Conservation (phyloP, 495 filamentous ascomycete genomes). For the Lasiosphaeria hispida region DNA sequence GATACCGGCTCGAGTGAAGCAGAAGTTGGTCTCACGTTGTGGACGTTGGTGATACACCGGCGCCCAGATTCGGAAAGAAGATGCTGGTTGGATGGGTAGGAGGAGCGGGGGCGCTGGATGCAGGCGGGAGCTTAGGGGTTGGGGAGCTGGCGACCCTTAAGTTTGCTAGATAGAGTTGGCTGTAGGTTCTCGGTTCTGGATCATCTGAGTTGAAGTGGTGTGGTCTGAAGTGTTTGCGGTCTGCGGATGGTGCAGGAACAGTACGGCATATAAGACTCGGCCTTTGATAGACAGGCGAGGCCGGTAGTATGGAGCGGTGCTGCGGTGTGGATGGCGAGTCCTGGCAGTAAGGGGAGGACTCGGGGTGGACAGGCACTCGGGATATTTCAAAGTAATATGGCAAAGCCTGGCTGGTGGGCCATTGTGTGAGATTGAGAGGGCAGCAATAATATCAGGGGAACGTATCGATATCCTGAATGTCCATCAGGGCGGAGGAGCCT, state of each 20-base stretch:
- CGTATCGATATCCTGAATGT: slow-evolving; percentile 20
- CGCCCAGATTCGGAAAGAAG: background rate
- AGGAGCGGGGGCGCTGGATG: slow-evolving; percentile 1
- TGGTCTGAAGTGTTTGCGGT: slow-evolving; percentile 4
- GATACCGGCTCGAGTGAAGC: background rate
- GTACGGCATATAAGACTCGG: slow-evolving; percentile 22
- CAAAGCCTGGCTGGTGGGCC: slow-evolving; percentile 35
- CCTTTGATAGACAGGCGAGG: slow-evolving; percentile 20
- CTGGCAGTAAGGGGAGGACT: slow-evolving; percentile 5
- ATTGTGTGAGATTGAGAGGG: slow-evolving; percentile 29
- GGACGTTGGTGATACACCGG: background rate
- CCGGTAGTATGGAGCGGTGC: slow-evolving; percentile 14
- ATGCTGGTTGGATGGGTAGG: background rate
- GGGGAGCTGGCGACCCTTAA: background rate
- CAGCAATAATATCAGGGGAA: slow-evolving; percentile 25
- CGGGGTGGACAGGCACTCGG: slow-evolving; percentile 25
- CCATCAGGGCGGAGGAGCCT: slow-evolving; percentile 23
- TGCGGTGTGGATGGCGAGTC: slow-evolving; percentile 10
- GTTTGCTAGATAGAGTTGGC: slow-evolving; percentile 14
- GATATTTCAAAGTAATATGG: slow-evolving; percentile 36
- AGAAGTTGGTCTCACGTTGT: background rate
- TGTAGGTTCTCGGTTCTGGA: slow-evolving; percentile 7
- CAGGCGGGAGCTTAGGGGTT: background rate
- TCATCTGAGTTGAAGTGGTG: background rate
- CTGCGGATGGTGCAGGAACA: slow-evolving; percentile 15